Conservation (phyloP, 495 filamentous ascomycete genomes). For the Friedmanniomyces simplex region DNA sequence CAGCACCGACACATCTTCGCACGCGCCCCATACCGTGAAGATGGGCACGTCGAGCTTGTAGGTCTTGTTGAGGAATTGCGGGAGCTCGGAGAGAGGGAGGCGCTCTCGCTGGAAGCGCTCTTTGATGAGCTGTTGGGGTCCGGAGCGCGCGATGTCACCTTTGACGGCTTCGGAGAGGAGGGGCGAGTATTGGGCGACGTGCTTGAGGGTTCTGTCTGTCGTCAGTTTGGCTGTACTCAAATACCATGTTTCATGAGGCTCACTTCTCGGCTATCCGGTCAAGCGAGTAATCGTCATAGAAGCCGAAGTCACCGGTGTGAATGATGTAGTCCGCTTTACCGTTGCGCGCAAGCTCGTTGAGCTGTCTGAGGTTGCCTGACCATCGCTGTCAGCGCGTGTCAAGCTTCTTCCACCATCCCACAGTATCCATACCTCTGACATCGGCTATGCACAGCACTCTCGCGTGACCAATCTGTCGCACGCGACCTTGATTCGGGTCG, state of each 20-base stretch:
- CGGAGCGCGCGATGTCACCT: conserved; percentile 63
- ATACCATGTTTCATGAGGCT: conserved; percentile 28
- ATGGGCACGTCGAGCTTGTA: conserved; percentile 90
- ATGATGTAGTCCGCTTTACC: conserved; percentile 93
- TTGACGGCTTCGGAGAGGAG: conserved; percentile 80
- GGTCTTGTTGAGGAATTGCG: conserved; percentile 78
- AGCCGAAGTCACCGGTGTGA: conserved; percentile 98
- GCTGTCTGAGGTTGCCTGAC: conserved; percentile 81
- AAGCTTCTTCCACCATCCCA: neutral
- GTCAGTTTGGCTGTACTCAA: conserved; percentile 14
- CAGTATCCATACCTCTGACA: conserved; percentile 66
- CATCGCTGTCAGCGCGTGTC: conserved; percentile 14
- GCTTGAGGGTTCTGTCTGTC: conserved; percentile 72
- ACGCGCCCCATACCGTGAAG: conserved; percentile 98
- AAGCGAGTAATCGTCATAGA: conserved; percentile 92
- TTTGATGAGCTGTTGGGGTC: conserved; percentile 60
- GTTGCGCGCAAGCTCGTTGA: conserved; percentile 91
- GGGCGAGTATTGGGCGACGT: conserved; percentile 97
- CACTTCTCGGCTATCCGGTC: conserved; percentile 99
- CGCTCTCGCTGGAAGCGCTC: conserved; percentile 66
- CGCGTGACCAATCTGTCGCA: conserved; percentile 75
- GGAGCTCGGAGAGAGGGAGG: conserved; percentile 88
- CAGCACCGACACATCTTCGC: conserved; percentile 93
- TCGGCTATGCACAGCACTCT: conserved; percentile 94
- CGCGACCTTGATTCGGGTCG: conserved; percentile 55